Conservation (phyloP, 2,329 filamentous ascomycete genomes). For the Monosporascus sp. region DNA sequence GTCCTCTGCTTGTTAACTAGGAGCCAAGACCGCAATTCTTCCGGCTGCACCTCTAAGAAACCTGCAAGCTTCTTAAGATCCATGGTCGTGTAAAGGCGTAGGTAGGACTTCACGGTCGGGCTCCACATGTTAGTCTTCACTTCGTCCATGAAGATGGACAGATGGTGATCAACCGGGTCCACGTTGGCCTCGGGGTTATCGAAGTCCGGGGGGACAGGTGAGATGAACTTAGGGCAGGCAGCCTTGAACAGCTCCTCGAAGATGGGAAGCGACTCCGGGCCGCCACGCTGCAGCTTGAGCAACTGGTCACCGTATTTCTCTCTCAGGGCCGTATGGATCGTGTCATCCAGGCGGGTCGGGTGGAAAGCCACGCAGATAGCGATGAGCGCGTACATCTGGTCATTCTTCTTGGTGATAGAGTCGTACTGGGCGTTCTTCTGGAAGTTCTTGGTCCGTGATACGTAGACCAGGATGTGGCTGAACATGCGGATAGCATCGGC, state of each 20-base stretch:
- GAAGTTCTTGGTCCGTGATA: slow-evolving; percentile 99
- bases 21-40: slow-evolving; percentile 89
- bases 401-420: slow-evolving; percentile 99
- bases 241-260: slow-evolving; percentile 98
- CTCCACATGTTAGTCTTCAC: slow-evolving; percentile 99
- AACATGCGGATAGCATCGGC: slow-evolving; percentile 99
- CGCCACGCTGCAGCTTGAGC: slow-evolving; percentile 90
- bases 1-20: slow-evolving; percentile 98
- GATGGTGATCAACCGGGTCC: slow-evolving; percentile 95
- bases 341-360: slow-evolving; percentile 94
- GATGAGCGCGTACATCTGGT: slow-evolving; percentile 99
- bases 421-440: slow-evolving; percentile 99
- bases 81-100: slow-evolving; percentile 99
- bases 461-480: slow-evolving; percentile 98
- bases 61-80: slow-evolving; percentile 96
- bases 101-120: slow-evolving; percentile 95
- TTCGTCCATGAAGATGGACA: slow-evolving; percentile 98
- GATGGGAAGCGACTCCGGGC: slow-evolving; percentile 88
- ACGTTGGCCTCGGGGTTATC: slow-evolving; percentile 94
- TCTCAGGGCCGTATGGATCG: slow-evolving; percentile 93
- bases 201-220: slow-evolving; percentile 92
- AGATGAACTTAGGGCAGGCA: slow-evolving; percentile 99
- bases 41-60: slow-evolving; percentile 95
- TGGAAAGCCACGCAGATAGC: slow-evolving; percentile 98
- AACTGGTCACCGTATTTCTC: slow-evolving; percentile 99